Evolutionary conservation across 768 basidiomycete species (phyloP), one percentile per base, ranked within the genome.

Genomic region (Myochromella boudieri): DNA sequence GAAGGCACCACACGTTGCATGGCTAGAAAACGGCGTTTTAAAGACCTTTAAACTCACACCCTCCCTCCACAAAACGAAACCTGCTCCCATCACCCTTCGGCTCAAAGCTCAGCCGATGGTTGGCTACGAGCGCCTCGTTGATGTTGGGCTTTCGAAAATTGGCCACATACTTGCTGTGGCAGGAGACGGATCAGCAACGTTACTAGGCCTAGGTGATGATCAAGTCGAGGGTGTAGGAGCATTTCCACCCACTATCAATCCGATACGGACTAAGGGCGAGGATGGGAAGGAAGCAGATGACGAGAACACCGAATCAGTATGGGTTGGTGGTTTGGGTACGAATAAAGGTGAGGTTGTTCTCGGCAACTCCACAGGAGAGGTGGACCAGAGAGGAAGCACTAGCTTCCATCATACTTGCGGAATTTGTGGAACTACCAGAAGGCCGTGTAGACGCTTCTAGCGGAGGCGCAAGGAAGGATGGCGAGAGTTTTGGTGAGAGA

Each of bases 361-460:
- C 31, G 12, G 20, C 46, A 20, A 22, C 39, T 22, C 10, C 46
- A 7, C 59, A 70, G 27, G 67, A 81, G 22, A 71, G 76, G 22
- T 95, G 92, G 91, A 78, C 77, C 0, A 75, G 93, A 38, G 93
- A 95, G 59, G 94, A 97, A 60, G 76, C 80, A 1, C 71, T 95
- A 8, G 70, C 89, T 0, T 71, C 79, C 2, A 74, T 90, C 39
- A 66, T 74, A 18, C 75, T 77, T 0, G 82, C 84, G 1, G 78
- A 83, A 42, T 82, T 93, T 46, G 78, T 93, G 17, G 89, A 92
- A 54, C 75, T 95, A 12, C 90, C 90, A 0, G 87, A 90, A 62
- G 65, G 64, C 6, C 50, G 69, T 14, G 59, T 64, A 8, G 63
- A 64, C n/a, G 55, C 55, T 18, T 14, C 43, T 15, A 36, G 31